Base-by-base conservation (phyloP, 371 early-diverging fungal genomes). In the Mortierella sp. region DNA sequence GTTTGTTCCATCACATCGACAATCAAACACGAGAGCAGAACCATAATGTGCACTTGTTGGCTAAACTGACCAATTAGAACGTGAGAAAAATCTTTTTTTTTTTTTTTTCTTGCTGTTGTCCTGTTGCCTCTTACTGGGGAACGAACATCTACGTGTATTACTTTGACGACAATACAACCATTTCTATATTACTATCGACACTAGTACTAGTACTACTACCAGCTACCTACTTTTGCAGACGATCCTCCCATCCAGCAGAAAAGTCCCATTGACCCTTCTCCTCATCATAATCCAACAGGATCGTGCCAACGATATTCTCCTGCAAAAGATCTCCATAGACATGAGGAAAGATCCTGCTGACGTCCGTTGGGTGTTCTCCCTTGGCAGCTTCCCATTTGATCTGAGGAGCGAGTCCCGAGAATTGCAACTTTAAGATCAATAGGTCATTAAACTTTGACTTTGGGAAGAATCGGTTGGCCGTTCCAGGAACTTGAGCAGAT, bases 401-500 rank as follows among this genome's bases (percentile, higher is more conserved):
- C 43, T 55, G 64, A 4, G 76, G 70, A 7, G 36, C 50, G 16
- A 81, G 65, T 16, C 73, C 82, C 0, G 62, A 41, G 28, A 58
- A 81, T 16, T 55, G 48, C 50, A 81, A 63, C 70, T 81, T 81
- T 48, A 81, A 67, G 70, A 81, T 67, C 45, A 81, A 45, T 11
- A 81, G 63, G 58, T 81, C 73, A 4, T n/a, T n/a, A 38, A 76
- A 75, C 40, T 69, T 69, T 45, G 43, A 38, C 3, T 62, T 64
- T 4, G 75, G 82, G 69, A 81, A 81, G 70, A 69, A 81, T 7
- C 82, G 76, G 50, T 81, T 81, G 24, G 82, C 76, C 9, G 82
- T 81, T 28, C 70, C 82, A 1, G 82, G 82, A 24, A 81, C 82
- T 47, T 81, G 82, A 1, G 60, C 64, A 0, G 59, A 4, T 0